These are phyloP conservation scores for Stachybotrys chlorohalonatus DNA, from an alignment of 2,329 filamentous ascomycete genomes.

Conservation along the genomic window DNA sequence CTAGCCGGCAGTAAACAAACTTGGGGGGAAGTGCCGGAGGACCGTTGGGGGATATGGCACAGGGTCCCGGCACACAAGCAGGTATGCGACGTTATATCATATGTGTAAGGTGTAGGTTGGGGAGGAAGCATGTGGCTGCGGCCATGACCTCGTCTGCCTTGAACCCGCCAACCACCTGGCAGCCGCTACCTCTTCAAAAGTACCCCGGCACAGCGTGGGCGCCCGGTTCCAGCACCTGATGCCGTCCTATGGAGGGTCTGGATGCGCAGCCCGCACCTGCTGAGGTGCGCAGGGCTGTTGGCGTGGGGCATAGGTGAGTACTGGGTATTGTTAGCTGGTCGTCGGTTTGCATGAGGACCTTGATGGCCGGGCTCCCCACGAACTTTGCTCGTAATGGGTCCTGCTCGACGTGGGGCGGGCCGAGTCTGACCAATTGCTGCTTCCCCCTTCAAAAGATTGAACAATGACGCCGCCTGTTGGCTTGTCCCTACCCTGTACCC, in stretches of 20 bases:
- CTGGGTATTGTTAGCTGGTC: neutral
- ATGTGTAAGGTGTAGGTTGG: neutral
- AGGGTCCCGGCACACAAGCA: too few species aligned
- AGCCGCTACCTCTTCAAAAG: too few species aligned
- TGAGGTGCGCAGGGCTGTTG: neutral
- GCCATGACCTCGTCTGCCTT: neutral
- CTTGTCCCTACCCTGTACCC: too few species aligned
- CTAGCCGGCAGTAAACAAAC: too few species aligned
- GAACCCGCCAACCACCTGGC: neutral
- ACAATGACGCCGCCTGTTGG: too few species aligned
- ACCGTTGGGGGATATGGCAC: too few species aligned
- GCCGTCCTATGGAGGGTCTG: neutral
- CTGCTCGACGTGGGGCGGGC: neutral
- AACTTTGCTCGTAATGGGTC: neutral
- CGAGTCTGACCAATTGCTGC: slow-evolving; percentile 5
- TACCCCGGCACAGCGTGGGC: neutral
- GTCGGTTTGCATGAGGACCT: slow-evolving; percentile 14
- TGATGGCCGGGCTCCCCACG: slow-evolving; percentile 16
- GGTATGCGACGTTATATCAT: neutral
- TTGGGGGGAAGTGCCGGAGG: too few species aligned
- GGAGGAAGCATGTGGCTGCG: neutral
- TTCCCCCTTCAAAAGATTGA: neutral
- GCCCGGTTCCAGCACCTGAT: neutral
- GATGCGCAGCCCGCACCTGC: neutral
- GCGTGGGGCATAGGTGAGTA: neutral